Evolutionary conservation across 2,329 filamentous ascomycete genomes (phyloP).

Genomic region (Claviceps humidiphila): DNA sequence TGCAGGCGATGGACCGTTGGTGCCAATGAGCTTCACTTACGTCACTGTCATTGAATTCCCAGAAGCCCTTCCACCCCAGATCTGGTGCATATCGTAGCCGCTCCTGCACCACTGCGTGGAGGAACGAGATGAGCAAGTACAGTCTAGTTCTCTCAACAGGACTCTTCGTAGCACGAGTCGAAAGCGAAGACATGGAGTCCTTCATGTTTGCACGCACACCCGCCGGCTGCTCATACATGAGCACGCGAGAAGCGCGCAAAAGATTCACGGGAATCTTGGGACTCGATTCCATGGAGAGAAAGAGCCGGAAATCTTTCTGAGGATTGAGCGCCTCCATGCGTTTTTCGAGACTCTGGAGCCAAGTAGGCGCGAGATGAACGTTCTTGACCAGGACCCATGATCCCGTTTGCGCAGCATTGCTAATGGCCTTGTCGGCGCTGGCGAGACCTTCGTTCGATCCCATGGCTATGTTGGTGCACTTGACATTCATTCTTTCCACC

Average conservation of each 20-base stretch:
- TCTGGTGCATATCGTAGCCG: conserved; percentile 85
- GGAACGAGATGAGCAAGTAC: conserved; percentile 82
- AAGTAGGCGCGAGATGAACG: conserved; percentile 88
- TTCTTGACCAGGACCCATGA: conserved; percentile 99
- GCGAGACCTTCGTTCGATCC: conserved; percentile 89
- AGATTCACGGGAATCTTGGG: conserved; percentile 95
- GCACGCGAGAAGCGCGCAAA: conserved; percentile 78
- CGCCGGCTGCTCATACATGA: conserved; percentile 97
- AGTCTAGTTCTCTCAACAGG: conserved; percentile 84
- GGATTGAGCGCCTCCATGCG: conserved; percentile 90
- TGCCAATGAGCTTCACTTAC: conserved; percentile 39
- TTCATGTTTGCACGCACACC: conserved; percentile 98
- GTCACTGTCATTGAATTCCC: conserved; percentile 99
- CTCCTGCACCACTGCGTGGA: conserved; percentile 94
- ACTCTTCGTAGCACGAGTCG: conserved; percentile 60
- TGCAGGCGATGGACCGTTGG: conserved; percentile 1
- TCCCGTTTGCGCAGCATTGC: conserved; percentile 78
- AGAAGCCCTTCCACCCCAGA: conserved; percentile 96
- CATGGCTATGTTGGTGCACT: conserved; percentile 97
- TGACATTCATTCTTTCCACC: conserved; percentile 68
- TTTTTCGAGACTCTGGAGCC: conserved; percentile 96
- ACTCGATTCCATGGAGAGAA: conserved; percentile 96
- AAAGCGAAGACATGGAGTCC: conserved; percentile 78
- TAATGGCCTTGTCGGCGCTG: conserved; percentile 90
- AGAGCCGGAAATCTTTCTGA: conserved; percentile 82